These are phyloP conservation scores for Diaporthe vexans DNA, from an alignment of 2,329 filamentous ascomycete species.

Conservation along the genomic window DNA sequence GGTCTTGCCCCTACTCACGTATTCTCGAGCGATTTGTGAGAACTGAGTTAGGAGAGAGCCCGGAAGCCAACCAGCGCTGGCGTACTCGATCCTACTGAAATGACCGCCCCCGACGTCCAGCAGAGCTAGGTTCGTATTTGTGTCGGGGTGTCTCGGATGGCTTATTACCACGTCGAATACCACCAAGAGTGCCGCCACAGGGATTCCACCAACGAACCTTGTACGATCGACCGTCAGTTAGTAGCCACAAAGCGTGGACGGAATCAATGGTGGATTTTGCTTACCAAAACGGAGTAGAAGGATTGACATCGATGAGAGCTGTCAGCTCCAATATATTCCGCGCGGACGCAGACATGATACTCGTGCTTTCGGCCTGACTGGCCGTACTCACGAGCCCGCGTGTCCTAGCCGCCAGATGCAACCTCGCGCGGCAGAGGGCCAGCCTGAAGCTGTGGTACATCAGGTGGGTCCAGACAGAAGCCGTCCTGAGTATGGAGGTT, in stretches of 20 bases:
- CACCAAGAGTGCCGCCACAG: conserved; percentile 55
- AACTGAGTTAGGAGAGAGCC: conserved; percentile 56
- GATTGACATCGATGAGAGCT: conserved; percentile 48
- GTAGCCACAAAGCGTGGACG: background rate
- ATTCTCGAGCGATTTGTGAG: conserved; percentile 57
- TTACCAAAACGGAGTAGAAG: conserved; percentile 49
- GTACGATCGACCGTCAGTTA: background rate
- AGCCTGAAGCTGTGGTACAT: conserved; percentile 49
- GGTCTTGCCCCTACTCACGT: conserved; percentile 49
- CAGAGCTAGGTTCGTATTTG: conserved; percentile 53
- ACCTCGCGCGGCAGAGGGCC: conserved; percentile 47
- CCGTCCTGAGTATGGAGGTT: conserved; percentile 35
- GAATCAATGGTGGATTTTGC: background rate
- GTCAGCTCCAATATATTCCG: conserved; percentile 49
- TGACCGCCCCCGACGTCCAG: conserved; percentile 58
- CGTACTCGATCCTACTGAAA: conserved; percentile 58
- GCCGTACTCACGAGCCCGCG: conserved; percentile 33
- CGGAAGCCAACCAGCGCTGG: conserved; percentile 53
- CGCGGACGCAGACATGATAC: conserved; percentile 44
- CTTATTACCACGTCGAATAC: conserved; percentile 58
- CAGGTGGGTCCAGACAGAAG: conserved; percentile 44
- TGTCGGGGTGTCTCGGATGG: conserved; percentile 53
- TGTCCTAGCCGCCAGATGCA: conserved; percentile 43
- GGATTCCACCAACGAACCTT: conserved; percentile 53
- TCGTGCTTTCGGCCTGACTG: conserved; percentile 43